Evolutionary conservation across 2,329 filamentous ascomycete species (phyloP).

Genomic region (Biscogniauxia marginata): DNA sequence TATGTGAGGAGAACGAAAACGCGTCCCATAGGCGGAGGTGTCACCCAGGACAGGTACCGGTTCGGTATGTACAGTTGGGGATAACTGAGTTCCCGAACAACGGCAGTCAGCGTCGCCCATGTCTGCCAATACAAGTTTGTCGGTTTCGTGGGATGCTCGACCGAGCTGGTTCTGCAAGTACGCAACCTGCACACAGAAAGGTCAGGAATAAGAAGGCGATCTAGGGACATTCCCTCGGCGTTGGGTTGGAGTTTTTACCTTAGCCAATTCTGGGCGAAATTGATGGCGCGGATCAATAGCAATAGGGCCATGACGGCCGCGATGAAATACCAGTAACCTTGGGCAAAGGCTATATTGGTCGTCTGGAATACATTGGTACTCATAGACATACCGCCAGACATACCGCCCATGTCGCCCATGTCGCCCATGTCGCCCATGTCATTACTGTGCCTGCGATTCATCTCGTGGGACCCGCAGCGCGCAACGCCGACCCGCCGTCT

Average conservation of each 20-base stretch:
- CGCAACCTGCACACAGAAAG: constrained; percentile 41
- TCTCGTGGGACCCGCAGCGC: neutral
- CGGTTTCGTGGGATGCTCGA: constrained; percentile 53
- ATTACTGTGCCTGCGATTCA: constrained; percentile 2
- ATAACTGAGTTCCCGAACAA: constrained; percentile 55
- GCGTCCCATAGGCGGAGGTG: constrained; percentile 58
- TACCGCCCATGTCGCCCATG: constrained; percentile 19
- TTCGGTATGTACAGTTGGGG: constrained; percentile 52
- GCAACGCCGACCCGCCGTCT: neutral
- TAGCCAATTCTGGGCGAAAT: constrained; percentile 40
- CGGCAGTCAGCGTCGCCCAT: constrained; percentile 60
- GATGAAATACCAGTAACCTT: constrained; percentile 59
- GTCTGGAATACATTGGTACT: constrained; percentile 38
- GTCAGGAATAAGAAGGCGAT: neutral
- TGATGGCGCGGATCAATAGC: constrained; percentile 41
- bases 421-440: constrained; percentile 22
- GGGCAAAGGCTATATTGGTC: constrained; percentile 51
- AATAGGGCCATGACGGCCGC: constrained; percentile 47
- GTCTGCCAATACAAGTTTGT: constrained; percentile 43
- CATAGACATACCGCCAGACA: constrained; percentile 33
- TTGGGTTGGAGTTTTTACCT: constrained; percentile 36
- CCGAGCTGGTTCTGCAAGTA: constrained; percentile 41
- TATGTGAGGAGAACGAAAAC: constrained; percentile 53
- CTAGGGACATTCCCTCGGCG: neutral
- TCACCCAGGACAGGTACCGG: constrained; percentile 52